A percentile compares a stretch with the other conserved stretches of the same genome.
Evolutionary conservation across 257 asterid species (phyloP).

Genomic region (Solanum microdontum): DNA sequence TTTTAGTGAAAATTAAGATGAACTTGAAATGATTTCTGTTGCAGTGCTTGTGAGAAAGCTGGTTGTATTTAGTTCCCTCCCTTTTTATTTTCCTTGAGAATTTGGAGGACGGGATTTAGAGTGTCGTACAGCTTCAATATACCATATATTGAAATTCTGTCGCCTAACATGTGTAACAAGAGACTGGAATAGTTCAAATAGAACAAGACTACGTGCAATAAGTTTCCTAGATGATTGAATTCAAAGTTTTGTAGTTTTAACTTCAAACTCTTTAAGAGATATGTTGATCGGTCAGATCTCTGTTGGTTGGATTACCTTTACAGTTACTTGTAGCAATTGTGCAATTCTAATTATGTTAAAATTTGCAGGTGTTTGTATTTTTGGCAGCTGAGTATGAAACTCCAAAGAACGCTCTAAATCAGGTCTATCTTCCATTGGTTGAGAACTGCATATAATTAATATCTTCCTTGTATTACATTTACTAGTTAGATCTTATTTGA

Average conservation of each 20-base stretch:
- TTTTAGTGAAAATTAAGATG: neutral
- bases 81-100: neutral
- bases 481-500: neutral
- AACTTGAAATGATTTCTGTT: neutral
- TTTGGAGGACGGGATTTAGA: neutral
- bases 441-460: neutral
- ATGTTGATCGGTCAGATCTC: neutral
- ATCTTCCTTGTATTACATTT: neutral
- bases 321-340: no score
- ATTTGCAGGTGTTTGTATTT: constrained; percentile 84
- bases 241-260: neutral
- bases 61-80: neutral
- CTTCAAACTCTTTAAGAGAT: neutral
- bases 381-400: constrained; percentile 92
- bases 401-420: constrained; percentile 69
- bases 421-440: constrained; percentile 31
- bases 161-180: neutral
- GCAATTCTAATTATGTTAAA: neutral
- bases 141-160: neutral
- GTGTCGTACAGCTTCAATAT: neutral
- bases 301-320: neutral
- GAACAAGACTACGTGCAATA: neutral
- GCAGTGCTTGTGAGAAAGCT: neutral
- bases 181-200: neutral
- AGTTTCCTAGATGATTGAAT: neutral